Evolutionary conservation across 2,329 filamentous ascomycete species (phyloP).

Genomic region (Clonostachys chloroleuca): DNA sequence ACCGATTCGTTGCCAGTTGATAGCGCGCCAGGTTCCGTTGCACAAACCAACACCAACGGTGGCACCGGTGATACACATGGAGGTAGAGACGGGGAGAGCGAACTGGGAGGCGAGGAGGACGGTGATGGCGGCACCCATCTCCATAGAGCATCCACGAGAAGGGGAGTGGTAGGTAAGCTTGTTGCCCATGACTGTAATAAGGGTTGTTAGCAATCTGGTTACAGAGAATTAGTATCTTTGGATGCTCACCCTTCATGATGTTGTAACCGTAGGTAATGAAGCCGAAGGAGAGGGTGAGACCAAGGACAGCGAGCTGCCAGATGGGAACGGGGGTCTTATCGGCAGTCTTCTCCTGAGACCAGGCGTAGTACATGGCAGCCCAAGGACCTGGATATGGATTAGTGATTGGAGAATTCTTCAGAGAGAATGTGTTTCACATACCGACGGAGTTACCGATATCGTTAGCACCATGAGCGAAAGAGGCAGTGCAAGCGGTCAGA

Average conservation of each 20-base stretch:
- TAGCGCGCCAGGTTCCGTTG: constrained; percentile 11
- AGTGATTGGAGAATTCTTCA: too few species aligned
- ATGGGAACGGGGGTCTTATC: constrained; percentile 34
- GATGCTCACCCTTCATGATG: constrained; percentile 19
- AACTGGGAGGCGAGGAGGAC: constrained; percentile 5
- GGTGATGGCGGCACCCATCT: constrained; percentile 30
- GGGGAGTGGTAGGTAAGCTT: constrained; percentile 31
- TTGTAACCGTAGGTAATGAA: constrained; percentile 31
- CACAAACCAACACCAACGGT: constrained; percentile 15
- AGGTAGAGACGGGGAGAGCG: constrained; percentile 12
- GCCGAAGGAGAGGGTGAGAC: constrained; percentile 24
- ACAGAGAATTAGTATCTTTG: not conserved
- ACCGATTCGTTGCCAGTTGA: constrained; percentile 17
- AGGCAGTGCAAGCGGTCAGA: constrained; percentile 47
- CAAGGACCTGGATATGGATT: constrained; percentile 23
- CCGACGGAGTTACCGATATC: constrained; percentile 49
- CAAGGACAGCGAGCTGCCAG: constrained; percentile 32
- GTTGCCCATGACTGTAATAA: constrained; percentile 23
- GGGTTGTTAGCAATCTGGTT: not conserved
- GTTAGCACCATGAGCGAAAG: constrained; percentile 52
- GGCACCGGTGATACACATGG: constrained; percentile 16
- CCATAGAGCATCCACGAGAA: constrained; percentile 26
- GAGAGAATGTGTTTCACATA: too few species aligned
- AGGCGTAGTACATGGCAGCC: constrained; percentile 46
- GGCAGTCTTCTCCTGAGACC: constrained; percentile 30